phyloP scores from a whole-genome alignment of 306 rosid genomes.

The Datisca glomerata region DNA sequence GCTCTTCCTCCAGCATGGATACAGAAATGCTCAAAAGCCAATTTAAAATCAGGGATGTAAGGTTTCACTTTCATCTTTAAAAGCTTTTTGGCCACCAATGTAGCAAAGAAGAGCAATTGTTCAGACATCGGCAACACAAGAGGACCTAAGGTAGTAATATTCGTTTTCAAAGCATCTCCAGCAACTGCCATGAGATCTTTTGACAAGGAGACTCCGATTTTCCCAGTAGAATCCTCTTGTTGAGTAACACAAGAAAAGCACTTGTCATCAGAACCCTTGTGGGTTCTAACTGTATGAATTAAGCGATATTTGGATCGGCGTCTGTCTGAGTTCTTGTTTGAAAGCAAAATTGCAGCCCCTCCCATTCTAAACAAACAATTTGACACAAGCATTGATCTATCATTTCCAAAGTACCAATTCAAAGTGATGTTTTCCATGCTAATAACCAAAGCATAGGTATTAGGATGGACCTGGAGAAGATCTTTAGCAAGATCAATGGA shows the following conservation, averaged over 20 bases:
- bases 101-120: conserved; percentile 42
- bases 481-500: conserved; percentile 51
- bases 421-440: conserved; percentile 60
- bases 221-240: conserved; percentile 33
- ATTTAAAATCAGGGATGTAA: conserved; percentile 49
- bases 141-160: conserved; percentile 54
- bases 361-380: conserved; percentile 65
- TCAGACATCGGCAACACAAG: conserved; percentile 54
- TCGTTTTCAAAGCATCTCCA: conserved; percentile 54
- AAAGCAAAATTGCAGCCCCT: conserved; percentile 51
- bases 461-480: conserved; percentile 48
- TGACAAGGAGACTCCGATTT: conserved; percentile 44
- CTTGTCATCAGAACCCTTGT: conserved; percentile 53
- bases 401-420: conserved; percentile 62
- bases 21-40: conserved; percentile 59
- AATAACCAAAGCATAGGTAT: conserved; percentile 44
- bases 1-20: conserved; percentile 66
- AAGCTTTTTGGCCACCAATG: conserved; percentile 32
- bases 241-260: conserved; percentile 47
- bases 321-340: conserved; percentile 25
- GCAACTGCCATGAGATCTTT: conserved; percentile 58
- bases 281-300: conserved; percentile 41
- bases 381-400: conserved; percentile 50
- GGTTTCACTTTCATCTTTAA: conserved; percentile 46
- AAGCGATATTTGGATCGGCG: conserved; percentile 35